Conservation (phyloP, 2,329 filamentous ascomycete genomes). For the Mycogone perniciosa region DNA sequence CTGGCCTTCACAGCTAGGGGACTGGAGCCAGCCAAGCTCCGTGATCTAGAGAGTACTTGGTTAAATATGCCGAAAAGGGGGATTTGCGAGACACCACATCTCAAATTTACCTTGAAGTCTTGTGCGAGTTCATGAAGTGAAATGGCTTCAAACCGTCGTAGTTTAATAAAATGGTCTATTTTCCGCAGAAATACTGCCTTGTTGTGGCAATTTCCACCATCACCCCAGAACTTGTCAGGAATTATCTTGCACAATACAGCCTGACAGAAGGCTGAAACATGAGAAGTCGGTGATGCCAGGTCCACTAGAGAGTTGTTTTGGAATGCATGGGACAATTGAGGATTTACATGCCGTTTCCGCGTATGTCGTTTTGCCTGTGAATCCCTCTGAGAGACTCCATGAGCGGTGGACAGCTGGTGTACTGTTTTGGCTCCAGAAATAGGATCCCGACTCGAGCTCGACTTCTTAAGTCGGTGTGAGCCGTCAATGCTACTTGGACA, state of each 20-base stretch:
- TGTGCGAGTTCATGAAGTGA: slow-evolving; percentile 73
- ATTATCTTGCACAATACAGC: slow-evolving; percentile 67
- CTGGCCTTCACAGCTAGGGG: slow-evolving; percentile 37
- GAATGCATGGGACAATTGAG: slow-evolving; percentile 7
- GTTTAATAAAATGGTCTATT: slow-evolving; percentile 69
- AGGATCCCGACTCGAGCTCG: neutral
- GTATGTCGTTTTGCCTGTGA: neutral
- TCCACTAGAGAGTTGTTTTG: slow-evolving; percentile 49
- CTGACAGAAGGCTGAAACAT: slow-evolving; percentile 82
- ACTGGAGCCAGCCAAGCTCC: slow-evolving; percentile 66
- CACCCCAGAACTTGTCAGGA: slow-evolving; percentile 69
- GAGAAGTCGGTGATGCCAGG: slow-evolving; percentile 58
- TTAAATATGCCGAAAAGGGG: neutral
- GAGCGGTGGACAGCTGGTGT: neutral
- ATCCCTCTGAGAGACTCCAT: neutral
- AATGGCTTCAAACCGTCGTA: slow-evolving; percentile 76
- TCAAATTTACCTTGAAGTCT: slow-evolving; percentile 57
- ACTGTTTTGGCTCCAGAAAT: neutral
- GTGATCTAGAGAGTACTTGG: slow-evolving; percentile 45
- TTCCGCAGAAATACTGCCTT: slow-evolving; percentile 53
- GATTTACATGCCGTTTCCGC: slow-evolving; percentile 6
- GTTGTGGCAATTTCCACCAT: slow-evolving; percentile 51
- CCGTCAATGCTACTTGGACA: slow-evolving; percentile 51
- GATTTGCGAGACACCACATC: neutral
- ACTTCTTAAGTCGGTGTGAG: neutral